Conservation (phyloP, 2,329 filamentous ascomycete genomes). For the Berkeleyomyces rouxiae region DNA sequence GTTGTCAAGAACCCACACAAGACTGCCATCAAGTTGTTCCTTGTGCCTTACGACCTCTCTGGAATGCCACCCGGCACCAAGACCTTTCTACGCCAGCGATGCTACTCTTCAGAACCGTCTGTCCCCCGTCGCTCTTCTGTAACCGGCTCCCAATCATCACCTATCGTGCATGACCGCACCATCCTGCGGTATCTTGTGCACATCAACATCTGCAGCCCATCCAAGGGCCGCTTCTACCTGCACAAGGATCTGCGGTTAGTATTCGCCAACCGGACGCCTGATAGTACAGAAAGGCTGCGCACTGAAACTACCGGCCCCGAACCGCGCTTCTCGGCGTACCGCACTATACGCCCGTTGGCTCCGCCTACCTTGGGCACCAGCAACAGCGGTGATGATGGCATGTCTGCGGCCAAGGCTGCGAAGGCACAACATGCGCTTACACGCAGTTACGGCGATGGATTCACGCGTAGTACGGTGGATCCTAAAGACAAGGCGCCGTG, state of each 20-base stretch:
- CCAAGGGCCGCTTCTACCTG: slow-evolving; percentile 69
- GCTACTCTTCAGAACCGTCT: slow-evolving; percentile 65
- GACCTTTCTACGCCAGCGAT: slow-evolving; percentile 87
- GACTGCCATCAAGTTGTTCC: slow-evolving; percentile 88
- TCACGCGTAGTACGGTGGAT: not conserved
- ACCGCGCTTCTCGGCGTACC: slow-evolving; percentile 73
- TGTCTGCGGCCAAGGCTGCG: not conserved
- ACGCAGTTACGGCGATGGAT: not conserved
- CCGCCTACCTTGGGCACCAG: too few species aligned
- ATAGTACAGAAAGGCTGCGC: slow-evolving; percentile 79
- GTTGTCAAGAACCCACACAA: slow-evolving; percentile 98
- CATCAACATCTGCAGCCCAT: slow-evolving; percentile 78
- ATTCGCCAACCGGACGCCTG: slow-evolving; percentile 89
- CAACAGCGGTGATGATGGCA: too few species aligned
- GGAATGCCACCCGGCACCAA: slow-evolving; percentile 92
- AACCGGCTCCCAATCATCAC: not conserved
- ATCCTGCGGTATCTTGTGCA: slow-evolving; percentile 82
- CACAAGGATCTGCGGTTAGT: slow-evolving; percentile 89
- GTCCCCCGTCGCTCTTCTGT: slow-evolving; percentile 5
- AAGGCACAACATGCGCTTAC: not conserved
- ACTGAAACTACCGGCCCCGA: slow-evolving; percentile 85
- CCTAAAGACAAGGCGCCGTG: too few species aligned
- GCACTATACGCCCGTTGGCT: slow-evolving; percentile 39
- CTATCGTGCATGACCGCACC: slow-evolving; percentile 30
- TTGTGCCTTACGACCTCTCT: slow-evolving; percentile 79